Base-by-base conservation (phyloP, 1,284 basidiomycete species). In the Gomphus sp. region DNA sequence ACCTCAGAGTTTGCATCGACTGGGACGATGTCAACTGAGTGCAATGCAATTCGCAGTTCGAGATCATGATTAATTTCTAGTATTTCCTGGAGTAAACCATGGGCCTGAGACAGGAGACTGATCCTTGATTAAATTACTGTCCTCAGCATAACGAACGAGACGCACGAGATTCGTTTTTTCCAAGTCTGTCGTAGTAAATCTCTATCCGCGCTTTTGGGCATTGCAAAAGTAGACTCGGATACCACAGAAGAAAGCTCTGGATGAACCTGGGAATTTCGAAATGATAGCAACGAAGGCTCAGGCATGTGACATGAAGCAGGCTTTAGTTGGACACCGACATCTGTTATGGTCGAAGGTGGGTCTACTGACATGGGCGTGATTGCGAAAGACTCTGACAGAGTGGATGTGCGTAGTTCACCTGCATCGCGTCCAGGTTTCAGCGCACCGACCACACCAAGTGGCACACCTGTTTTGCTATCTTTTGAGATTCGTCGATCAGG, bases 161-260 rank as follows among this genome's bases (percentile, higher is more conserved):
- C 54, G 41, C 39, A 55, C 54, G 16, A 16, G 12, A 55, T 55
- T 47, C 39, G 44, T 16, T 47, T 55, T 31, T 55, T 55, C 54
- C 54, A 55, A 16, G 34, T 22, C 31, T 36, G 54, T 45, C 25
- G 41, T n/a, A 8, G 31, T 12, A 33, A 6, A 43, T 31, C 31
- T 10, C 10, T 11, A 14, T 47, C 43, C 11, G 41, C 25, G 25
- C 25, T 33, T 25, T 55, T 14, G 16, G 54, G 18, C 16, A 55
- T 3, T 34, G 25, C 43, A 11, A 43, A 47, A 10, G 18, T 44
- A 22, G 54, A 12, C 36, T 37, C 36, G 9, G 6, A 45, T 6
- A 31, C n/a, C 7, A 36, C 16, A 10, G 18, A 12, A 25, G 18
- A 25, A 18, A 9, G 18, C 44, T 11, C 9, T 10, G 8, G 18